These are phyloP conservation scores for Berkeleyomyces rouxiae DNA, from an alignment of 2,329 filamentous ascomycete genomes.

Conservation along the genomic window DNA sequence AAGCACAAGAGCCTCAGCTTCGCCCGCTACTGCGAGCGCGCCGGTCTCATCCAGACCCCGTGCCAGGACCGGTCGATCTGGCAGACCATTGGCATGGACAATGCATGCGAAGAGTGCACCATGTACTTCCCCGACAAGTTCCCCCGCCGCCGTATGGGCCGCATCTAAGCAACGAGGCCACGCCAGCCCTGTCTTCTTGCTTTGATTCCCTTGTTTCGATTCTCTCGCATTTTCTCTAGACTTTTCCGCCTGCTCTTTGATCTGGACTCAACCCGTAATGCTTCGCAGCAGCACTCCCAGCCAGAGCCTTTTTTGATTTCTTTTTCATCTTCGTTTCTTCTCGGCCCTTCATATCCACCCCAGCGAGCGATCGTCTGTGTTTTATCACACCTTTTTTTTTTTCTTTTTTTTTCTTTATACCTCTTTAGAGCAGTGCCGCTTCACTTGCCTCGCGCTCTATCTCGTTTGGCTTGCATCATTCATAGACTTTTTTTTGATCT, in stretches of 20 bases:
- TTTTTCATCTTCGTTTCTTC: not conserved
- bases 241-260: not conserved
- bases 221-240: not conserved
- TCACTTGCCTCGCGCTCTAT: not conserved
- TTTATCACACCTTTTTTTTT: slow-evolving; percentile 1
- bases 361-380: slow-evolving; percentile 2
- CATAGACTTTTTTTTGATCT: not conserved
- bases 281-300: not conserved
- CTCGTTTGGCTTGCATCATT: not conserved
- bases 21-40: slow-evolving; percentile 22
- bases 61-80: slow-evolving; percentile 22
- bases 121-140: slow-evolving; percentile 19
- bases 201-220: not conserved
- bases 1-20: slow-evolving; percentile 22
- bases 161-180: not conserved
- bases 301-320: slow-evolving; percentile 1
- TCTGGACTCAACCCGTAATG: not conserved
- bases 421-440: not conserved
- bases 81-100: slow-evolving; percentile 23
- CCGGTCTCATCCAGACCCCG: slow-evolving; percentile 23
- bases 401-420: not conserved
- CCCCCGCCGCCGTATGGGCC: slow-evolving; percentile 12
- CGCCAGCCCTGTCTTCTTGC: not conserved
- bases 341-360: not conserved
- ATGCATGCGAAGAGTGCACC: slow-evolving; percentile 23